These are phyloP conservation scores for Pleomassaria siparia DNA, from an alignment of 2,329 filamentous ascomycete species.

Conservation along the genomic window DNA sequence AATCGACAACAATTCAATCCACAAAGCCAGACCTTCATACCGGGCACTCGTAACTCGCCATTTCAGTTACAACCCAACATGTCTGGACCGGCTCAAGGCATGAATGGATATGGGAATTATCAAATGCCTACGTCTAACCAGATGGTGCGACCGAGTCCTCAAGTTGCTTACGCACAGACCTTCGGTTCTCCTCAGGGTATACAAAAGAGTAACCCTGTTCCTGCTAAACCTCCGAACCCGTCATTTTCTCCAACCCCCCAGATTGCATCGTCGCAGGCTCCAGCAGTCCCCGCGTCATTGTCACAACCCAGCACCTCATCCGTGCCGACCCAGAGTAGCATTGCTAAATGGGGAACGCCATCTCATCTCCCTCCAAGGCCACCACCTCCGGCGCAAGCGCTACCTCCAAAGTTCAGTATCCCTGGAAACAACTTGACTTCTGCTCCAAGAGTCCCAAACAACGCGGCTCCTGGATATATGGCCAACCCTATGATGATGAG, in stretches of 20 bases:
- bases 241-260: constrained; percentile 17
- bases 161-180: constrained; percentile 25
- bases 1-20: constrained; percentile 89
- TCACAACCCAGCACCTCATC: constrained; percentile 19
- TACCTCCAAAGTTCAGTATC: constrained; percentile 30
- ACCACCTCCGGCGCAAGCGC: constrained; percentile 46
- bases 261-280: constrained; percentile 26
- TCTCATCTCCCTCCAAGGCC: constrained; percentile 58
- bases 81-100: constrained; percentile 33
- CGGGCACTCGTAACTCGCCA: constrained; percentile 52
- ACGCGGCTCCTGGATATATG: constrained; percentile 16
- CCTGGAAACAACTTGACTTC: constrained; percentile 19
- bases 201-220: constrained; percentile 19
- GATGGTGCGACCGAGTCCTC: constrained; percentile 32
- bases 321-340: constrained; percentile 48
- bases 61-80: constrained; percentile 37
- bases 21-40: constrained; percentile 89
- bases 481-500: constrained; percentile 14
- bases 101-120: constrained; percentile 32
- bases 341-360: constrained; percentile 60
- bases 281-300: constrained; percentile 15
- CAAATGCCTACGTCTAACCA: constrained; percentile 30
- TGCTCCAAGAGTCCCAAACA: constrained; percentile 20
- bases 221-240: constrained; percentile 19
- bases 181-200: constrained; percentile 35